phyloP scores from a whole-genome alignment of 1,284 basidiomycete genomes.

The Moniliophthora roreri region DNA sequence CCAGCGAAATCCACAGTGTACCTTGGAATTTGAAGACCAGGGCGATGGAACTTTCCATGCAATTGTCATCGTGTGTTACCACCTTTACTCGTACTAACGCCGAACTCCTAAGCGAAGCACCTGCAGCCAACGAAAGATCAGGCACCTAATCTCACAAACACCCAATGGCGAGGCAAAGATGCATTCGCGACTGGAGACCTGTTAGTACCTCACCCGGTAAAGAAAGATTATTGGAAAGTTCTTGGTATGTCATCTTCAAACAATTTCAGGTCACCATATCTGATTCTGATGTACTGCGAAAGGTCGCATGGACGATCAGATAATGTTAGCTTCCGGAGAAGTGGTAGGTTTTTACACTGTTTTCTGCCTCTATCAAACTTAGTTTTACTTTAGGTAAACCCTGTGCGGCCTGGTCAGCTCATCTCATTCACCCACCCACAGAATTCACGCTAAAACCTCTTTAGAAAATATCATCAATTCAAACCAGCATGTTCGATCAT shows the following conservation, averaged over 20 bases:
- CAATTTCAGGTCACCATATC: neutral
- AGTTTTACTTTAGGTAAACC: neutral
- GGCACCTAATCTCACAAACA: neutral
- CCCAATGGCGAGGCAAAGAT: neutral
- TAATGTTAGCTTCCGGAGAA: neutral
- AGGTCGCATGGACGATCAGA: constrained; percentile 2
- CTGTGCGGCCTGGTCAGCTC: neutral
- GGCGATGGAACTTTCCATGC: constrained; percentile 1
- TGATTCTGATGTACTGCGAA: neutral
- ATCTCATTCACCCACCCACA: neutral
- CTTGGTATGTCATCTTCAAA: neutral
- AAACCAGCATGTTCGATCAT: neutral
- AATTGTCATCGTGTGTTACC: neutral
- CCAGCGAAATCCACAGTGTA: neutral
- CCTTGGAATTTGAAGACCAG: neutral
- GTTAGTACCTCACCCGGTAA: neutral
- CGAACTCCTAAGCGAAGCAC: neutral
- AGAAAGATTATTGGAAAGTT: constrained; percentile 1
- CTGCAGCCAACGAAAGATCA: neutral
- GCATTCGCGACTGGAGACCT: neutral
- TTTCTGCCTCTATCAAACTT: neutral
- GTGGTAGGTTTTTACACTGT: neutral
- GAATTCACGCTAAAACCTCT: neutral
- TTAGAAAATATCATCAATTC: neutral
- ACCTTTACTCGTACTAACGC: neutral